Conservation (phyloP, 495 filamentous ascomycete species). For the Annulohypoxylon moriforme region DNA sequence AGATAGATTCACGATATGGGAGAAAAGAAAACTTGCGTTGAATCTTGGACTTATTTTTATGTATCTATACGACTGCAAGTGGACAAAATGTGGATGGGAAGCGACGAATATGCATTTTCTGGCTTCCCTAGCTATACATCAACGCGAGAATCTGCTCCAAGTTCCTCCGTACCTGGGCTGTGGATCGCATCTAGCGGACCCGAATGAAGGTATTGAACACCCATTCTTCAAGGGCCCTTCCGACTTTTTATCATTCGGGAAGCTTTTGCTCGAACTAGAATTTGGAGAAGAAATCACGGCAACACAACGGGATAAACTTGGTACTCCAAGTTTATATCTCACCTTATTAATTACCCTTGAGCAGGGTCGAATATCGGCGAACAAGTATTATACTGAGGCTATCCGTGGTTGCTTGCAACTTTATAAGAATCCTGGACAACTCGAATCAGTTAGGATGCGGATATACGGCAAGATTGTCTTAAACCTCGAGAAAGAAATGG, state of each 20-base stretch:
- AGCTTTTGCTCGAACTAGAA: neutral
- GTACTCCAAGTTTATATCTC: neutral
- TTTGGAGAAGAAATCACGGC: neutral
- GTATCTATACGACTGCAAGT: constrained; percentile 7
- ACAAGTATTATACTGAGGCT: constrained; percentile 4
- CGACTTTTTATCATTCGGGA: constrained; percentile 3
- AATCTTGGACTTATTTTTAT: constrained; percentile 8
- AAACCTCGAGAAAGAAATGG: constrained; percentile 1
- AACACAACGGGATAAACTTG: neutral
- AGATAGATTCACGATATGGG: constrained; percentile 6
- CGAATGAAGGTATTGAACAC: neutral
- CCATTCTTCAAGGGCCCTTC: neutral
- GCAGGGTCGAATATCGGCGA: neutral
- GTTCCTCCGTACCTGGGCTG: neutral
- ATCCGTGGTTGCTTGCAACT: neutral
- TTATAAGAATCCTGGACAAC: neutral
- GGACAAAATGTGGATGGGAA: constrained; percentile 1
- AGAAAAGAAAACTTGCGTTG: neutral
- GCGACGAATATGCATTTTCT: neutral
- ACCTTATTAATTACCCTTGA: neutral
- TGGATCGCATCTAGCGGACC: neutral
- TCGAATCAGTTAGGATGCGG: neutral
- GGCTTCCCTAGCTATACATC: neutral
- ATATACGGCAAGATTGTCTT: neutral
- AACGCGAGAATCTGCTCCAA: neutral